Conservation (phyloP, 1,284 basidiomycete genomes). For the Boletus mariae region DNA sequence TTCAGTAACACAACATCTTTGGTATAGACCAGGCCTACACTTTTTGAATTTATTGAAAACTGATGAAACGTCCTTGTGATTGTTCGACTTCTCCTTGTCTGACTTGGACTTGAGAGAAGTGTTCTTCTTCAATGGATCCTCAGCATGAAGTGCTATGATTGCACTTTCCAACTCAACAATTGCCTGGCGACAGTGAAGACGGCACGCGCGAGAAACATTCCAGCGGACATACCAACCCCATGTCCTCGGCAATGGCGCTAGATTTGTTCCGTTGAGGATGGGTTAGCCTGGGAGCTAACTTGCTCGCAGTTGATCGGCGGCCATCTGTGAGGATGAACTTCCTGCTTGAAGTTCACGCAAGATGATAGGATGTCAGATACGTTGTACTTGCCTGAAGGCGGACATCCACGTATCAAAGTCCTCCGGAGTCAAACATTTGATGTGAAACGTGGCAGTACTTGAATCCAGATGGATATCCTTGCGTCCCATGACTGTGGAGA, state of each 20-base stretch:
- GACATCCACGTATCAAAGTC: conserved; percentile 76
- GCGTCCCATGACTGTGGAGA: conserved; percentile 64
- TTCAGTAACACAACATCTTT: neutral
- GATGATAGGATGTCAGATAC: neutral
- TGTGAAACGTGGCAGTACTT: conserved; percentile 71
- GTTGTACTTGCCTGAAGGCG: conserved; percentile 56
- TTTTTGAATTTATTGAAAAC: conserved; percentile 58
- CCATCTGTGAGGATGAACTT: conserved; percentile 54
- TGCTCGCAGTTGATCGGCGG: conserved; percentile 45
- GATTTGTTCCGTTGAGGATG: conserved; percentile 44
- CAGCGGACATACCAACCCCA: conserved; percentile 48
- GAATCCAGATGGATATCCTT: conserved; percentile 79
- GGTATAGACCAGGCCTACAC: conserved; percentile 35
- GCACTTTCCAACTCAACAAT: conserved; percentile 44
- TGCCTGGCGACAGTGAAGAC: conserved; percentile 30
- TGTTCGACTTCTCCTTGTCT: conserved; percentile 48
- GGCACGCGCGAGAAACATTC: conserved; percentile 3
- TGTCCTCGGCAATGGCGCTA: conserved; percentile 54
- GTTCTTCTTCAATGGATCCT: conserved; percentile 33
- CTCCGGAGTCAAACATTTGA: conserved; percentile 64
- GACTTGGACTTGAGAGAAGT: conserved; percentile 37
- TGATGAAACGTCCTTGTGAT: conserved; percentile 36
- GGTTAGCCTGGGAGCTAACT: conserved; percentile 37
- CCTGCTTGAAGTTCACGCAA: conserved; percentile 35
- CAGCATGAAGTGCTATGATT: conserved; percentile 34